Percentiles rank a stretch among this genome's conserved stretches.
These are phyloP conservation scores for Aspergillus leporis DNA, from an alignment of 495 filamentous ascomycete genomes.

Conservation along the genomic window DNA sequence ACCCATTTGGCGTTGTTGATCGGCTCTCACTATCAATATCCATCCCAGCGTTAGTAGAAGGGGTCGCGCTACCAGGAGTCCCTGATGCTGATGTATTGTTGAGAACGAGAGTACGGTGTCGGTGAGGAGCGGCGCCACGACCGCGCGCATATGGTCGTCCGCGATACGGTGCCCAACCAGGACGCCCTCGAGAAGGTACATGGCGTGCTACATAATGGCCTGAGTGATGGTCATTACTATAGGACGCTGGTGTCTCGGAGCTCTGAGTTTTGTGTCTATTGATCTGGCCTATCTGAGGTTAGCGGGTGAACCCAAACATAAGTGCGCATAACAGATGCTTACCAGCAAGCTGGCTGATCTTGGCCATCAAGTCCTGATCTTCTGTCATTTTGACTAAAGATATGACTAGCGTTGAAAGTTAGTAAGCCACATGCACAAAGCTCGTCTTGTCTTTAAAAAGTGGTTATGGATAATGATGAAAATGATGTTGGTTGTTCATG, in stretches of 20 bases:
- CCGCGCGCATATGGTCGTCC: slow-evolving; percentile 48
- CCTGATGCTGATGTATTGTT: slow-evolving; percentile 52
- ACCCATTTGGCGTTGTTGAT: slow-evolving; percentile 46
- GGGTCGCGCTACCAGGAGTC: slow-evolving; percentile 21
- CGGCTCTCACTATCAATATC: slow-evolving; percentile 35
- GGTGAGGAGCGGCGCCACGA: slow-evolving; percentile 50
- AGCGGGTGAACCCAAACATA: slow-evolving; percentile 24
- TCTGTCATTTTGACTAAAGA: slow-evolving; percentile 57
- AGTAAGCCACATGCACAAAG: slow-evolving; percentile 6
- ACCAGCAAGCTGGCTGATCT: slow-evolving; percentile 78
- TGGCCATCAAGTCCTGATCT: slow-evolving; percentile 71
- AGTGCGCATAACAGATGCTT: slow-evolving; percentile 26
- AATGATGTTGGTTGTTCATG: not conserved
- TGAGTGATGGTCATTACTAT: slow-evolving; percentile 24
- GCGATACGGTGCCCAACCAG: slow-evolving; percentile 50
- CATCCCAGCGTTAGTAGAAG: slow-evolving; percentile 38
- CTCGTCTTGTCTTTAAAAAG: slow-evolving; percentile 7
- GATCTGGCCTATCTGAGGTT: slow-evolving; percentile 64
- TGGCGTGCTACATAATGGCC: slow-evolving; percentile 42
- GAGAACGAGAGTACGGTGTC: slow-evolving; percentile 71
- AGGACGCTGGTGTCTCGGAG: slow-evolving; percentile 29
- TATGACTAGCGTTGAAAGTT: slow-evolving; percentile 6
- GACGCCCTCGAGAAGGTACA: slow-evolving; percentile 37
- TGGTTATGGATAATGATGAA: not conserved
- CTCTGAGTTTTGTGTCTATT: slow-evolving; percentile 76